Percentiles rank a stretch among this genome's conserved stretches.
These are phyloP conservation scores for Eucalyptus pumila DNA, from an alignment of 345 rosid genomes.

Conservation along the genomic window DNA sequence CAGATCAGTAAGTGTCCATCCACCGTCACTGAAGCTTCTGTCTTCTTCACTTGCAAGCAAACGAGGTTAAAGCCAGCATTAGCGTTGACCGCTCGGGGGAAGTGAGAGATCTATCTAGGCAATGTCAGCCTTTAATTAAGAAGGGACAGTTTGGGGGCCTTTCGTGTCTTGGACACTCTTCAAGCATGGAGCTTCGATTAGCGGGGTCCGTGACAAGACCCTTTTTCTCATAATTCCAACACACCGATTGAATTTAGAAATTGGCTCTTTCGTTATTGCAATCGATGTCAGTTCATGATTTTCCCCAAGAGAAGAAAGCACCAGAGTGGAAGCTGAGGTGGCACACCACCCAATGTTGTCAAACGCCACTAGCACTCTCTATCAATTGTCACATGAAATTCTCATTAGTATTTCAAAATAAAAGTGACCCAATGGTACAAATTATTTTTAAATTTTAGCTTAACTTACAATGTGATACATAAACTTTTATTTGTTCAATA, in stretches of 20 bases:
- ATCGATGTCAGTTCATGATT: neutral
- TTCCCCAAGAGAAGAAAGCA: neutral
- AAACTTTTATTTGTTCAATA: fast-evolving
- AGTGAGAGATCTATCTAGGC: neutral
- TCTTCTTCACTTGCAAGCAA: neutral
- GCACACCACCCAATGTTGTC: neutral
- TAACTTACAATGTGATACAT: fast-evolving
- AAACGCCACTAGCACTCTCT: neutral
- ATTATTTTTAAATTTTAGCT: no score
- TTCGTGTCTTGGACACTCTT: neutral
- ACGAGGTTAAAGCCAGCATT: neutral
- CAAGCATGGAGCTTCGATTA: neutral
- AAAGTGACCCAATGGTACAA: no score
- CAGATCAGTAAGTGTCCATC: neutral
- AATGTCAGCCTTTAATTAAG: neutral
- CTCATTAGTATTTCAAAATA: neutral
- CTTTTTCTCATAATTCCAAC: neutral
- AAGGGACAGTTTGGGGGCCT: neutral
- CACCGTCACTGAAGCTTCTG: neutral
- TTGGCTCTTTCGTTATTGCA: neutral
- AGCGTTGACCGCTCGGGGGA: neutral
- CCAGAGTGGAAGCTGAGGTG: neutral
- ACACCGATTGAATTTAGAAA: neutral
- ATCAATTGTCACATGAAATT: neutral
- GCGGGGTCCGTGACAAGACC: neutral